Evolutionary conservation across 2,329 filamentous ascomycete species (phyloP).

Genomic region (Thelonectria blattea): DNA sequence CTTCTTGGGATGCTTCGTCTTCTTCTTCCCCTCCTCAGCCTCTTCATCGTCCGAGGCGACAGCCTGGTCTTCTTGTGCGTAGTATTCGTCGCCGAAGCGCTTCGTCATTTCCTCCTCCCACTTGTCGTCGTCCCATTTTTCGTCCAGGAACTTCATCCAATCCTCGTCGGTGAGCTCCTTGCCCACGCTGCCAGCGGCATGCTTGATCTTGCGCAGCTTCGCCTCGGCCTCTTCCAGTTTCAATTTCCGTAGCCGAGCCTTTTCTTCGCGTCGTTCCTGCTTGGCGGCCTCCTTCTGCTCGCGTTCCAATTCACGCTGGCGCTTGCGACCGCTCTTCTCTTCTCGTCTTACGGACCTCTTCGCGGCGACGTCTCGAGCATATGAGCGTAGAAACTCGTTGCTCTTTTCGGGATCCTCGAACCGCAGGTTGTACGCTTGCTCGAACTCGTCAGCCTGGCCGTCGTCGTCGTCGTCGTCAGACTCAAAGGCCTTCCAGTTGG

Average conservation of each 20-base stretch:
- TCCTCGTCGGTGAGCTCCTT: constrained; percentile 74
- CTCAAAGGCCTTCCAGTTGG: constrained; percentile 81
- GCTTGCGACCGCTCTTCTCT: constrained; percentile 77
- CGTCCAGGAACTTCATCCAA: constrained; percentile 84
- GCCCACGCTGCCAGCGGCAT: constrained; percentile 80
- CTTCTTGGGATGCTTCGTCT: constrained; percentile 56
- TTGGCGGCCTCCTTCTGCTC: constrained; percentile 81
- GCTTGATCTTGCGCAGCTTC: constrained; percentile 86
- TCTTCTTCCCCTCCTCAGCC: constrained; percentile 59
- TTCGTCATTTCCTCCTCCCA: constrained; percentile 93
- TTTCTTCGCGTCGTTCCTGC: constrained; percentile 76
- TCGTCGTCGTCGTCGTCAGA: constrained; percentile 94
- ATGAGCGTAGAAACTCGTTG: constrained; percentile 87
- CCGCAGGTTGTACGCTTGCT: constrained; percentile 92
- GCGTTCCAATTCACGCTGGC: constrained; percentile 77
- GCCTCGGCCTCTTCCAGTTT: constrained; percentile 90
- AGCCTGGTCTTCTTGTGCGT: constrained; percentile 73
- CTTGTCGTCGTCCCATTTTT: constrained; percentile 83
- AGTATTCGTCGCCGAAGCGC: constrained; percentile 90
- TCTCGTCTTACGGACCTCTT: constrained; percentile 87
- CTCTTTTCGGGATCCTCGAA: constrained; percentile 91
- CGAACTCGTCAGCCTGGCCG: constrained; percentile 81
- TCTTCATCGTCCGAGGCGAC: constrained; percentile 71
- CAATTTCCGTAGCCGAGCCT: constrained; percentile 81
- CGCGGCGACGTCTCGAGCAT: constrained; percentile 84